These are phyloP conservation scores for Corchorus olitorius DNA, from an alignment of 345 rosid genomes.

Conservation along the genomic window DNA sequence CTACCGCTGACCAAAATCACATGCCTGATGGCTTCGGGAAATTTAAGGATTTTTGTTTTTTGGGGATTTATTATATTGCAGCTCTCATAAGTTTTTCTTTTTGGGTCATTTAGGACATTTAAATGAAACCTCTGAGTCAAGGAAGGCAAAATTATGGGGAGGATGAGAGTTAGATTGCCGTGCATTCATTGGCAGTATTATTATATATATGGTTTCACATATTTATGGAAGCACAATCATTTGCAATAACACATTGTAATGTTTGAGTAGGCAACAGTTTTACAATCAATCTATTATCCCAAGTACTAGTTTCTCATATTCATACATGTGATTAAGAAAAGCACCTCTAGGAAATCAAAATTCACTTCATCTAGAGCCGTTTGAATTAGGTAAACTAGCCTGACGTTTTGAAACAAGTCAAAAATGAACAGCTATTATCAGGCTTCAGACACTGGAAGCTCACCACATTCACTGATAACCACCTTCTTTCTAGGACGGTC, in stretches of 20 bases:
- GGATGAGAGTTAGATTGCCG: too few relatives aligned
- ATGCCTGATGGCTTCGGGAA: too few relatives aligned
- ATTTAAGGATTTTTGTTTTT: too few relatives aligned
- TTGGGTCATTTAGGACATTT: too few relatives aligned
- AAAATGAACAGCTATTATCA: slow-evolving; percentile 27
- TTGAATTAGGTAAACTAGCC: neutral
- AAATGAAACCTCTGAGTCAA: too few relatives aligned
- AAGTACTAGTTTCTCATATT: neutral
- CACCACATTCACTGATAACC: slow-evolving; percentile 81
- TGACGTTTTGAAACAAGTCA: slow-evolving; percentile 4
- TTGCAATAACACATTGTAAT: neutral
- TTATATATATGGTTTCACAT: too few relatives aligned
- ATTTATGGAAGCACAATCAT: too few relatives aligned
- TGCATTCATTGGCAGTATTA: too few relatives aligned
- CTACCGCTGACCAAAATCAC: too few relatives aligned
- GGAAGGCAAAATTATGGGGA: too few relatives aligned
- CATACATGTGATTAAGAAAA: neutral
- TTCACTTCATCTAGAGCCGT: slow-evolving; percentile 2
- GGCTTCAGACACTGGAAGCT: slow-evolving; percentile 71
- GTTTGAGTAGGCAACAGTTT: neutral
- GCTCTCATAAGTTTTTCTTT: too few relatives aligned
- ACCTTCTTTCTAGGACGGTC: slow-evolving; percentile 94
- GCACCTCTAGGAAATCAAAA: neutral
- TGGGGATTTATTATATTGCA: too few relatives aligned
- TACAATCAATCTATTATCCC: neutral